These are phyloP conservation scores for Rhynchospora breviuscula DNA, from an alignment of 176 grass and related monocot species.

Conservation along the genomic window DNA sequence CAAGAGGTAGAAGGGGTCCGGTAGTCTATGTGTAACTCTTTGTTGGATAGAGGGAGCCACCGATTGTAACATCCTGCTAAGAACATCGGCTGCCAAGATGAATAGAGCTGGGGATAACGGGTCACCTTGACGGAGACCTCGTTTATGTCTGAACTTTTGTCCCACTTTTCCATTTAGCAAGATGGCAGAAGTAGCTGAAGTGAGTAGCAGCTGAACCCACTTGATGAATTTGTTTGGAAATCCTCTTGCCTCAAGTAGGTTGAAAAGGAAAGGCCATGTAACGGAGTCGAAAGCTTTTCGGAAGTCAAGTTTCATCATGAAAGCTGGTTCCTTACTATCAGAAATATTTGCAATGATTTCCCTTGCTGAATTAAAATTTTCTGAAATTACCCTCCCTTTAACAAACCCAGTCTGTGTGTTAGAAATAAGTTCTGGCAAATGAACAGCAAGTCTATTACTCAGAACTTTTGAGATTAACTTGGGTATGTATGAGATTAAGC, in stretches of 20 bases:
- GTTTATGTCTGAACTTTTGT: neutral
- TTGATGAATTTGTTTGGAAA: neutral
- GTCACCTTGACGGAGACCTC: neutral
- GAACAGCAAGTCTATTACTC: no score
- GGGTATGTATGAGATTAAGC: no score
- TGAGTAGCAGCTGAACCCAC: neutral
- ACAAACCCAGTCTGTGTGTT: no score
- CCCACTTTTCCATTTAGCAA: neutral
- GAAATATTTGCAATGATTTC: no score
- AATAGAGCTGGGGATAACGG: neutral
- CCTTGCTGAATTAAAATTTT: neutral
- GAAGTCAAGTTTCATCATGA: no score
- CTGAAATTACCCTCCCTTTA: no score
- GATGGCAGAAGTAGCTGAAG: neutral
- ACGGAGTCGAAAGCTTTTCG: neutral
- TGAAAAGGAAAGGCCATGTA: neutral
- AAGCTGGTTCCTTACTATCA: no score
- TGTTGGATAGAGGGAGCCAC: neutral
- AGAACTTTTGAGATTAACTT: no score
- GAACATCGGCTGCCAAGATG: neutral
- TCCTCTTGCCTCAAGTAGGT: neutral
- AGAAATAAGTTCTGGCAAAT: no score
- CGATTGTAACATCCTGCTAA: neutral
- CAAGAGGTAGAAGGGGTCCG: neutral
- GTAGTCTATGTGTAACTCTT: neutral